Percentiles rank a stretch among this genome's conserved stretches.
Conservation (phyloP, 2,329 filamentous ascomycete species). For the Paecilomyces sp. region DNA sequence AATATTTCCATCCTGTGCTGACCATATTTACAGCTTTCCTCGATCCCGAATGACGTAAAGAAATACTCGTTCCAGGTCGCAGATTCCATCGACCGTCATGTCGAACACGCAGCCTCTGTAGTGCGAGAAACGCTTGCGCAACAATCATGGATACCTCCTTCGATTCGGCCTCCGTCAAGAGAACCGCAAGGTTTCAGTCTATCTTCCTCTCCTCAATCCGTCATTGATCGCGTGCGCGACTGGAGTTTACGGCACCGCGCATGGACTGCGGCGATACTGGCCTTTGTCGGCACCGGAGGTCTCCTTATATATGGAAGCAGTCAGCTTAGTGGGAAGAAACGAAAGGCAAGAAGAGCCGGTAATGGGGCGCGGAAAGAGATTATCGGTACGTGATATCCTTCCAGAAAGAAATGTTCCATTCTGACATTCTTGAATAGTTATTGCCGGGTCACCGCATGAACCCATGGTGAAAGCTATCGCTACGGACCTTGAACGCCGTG, state of each 20-base stretch:
- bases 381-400: constrained; percentile 40
- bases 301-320: constrained; percentile 56
- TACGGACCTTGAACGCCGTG: constrained; percentile 79
- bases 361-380: constrained; percentile 87
- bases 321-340: constrained; percentile 51
- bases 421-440: constrained; percentile 46
- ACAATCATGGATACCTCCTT: constrained; percentile 65
- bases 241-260: constrained; percentile 71
- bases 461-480: constrained; percentile 77
- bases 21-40: constrained; percentile 41
- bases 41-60: constrained; percentile 58
- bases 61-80: constrained; percentile 66
- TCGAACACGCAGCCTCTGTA: constrained; percentile 65
- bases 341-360: constrained; percentile 68
- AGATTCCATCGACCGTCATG: constrained; percentile 71
- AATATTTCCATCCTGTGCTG: constrained; percentile 6
- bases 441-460: constrained; percentile 81
- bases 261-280: constrained; percentile 62
- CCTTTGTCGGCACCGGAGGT: constrained; percentile 60
- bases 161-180: constrained; percentile 50
- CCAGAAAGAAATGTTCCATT: constrained; percentile 6
- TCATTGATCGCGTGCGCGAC: constrained; percentile 53
- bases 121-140: constrained; percentile 64
- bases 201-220: constrained; percentile 32
- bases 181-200: constrained; percentile 13